These are phyloP conservation scores for Phaeomoniella chlamydospora DNA, from an alignment of 2,329 filamentous ascomycete species.

Conservation along the genomic window DNA sequence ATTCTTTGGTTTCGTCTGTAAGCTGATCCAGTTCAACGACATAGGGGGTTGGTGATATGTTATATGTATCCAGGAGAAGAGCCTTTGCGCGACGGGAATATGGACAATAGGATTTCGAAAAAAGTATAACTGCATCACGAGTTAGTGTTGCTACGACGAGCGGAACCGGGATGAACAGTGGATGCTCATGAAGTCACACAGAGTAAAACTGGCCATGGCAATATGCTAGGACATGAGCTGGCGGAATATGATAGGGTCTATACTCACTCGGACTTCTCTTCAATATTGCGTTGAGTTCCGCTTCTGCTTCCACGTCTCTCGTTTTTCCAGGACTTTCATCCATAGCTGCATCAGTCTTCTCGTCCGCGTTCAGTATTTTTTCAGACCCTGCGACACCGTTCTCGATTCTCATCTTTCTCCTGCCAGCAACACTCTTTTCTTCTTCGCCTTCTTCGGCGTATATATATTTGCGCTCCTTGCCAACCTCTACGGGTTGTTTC, in stretches of 20 bases:
- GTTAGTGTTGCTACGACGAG: conserved; percentile 2
- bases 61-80: conserved; percentile 71
- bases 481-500: neutral
- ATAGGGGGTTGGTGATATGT: conserved; percentile 65
- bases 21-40: conserved; percentile 87
- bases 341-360: conserved; percentile 46
- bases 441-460: conserved; percentile 23
- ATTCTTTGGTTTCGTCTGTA: conserved; percentile 3
- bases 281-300: conserved; percentile 55
- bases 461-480: neutral
- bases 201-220: no score
- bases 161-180: neutral
- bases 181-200: no score
- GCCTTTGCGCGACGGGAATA: conserved; percentile 74
- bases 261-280: conserved; percentile 68
- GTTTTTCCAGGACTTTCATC: conserved; percentile 26
- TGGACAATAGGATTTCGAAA: conserved; percentile 89
- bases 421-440: conserved; percentile 38
- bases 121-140: conserved; percentile 63
- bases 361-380: conserved; percentile 21
- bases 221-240: conserved; percentile 2
- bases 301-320: conserved; percentile 9
- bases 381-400: conserved; percentile 7
- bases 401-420: conserved; percentile 32
- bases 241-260: conserved; percentile 1